Conservation (phyloP, 805 yeast species). For the Candida nanaspora region DNA sequence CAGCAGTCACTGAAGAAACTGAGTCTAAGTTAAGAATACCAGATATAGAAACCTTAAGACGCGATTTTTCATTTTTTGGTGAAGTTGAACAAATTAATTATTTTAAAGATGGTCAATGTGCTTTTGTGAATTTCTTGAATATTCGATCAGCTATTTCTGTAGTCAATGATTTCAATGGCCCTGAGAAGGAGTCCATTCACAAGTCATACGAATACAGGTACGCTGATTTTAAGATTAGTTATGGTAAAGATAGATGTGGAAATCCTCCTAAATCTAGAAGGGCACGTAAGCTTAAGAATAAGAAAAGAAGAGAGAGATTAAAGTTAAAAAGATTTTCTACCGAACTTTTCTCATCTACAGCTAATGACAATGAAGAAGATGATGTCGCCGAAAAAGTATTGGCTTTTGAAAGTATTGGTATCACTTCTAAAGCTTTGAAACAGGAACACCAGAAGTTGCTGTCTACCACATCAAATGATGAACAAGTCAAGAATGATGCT, state of each 20-base stretch:
- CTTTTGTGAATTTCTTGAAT: constrained; percentile 64
- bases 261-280: constrained; percentile 51
- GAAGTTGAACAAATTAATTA: constrained; percentile 71
- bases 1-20: no score
- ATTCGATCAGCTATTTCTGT: constrained; percentile 57
- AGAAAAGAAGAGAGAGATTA: constrained; percentile 19
- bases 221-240: constrained; percentile 48
- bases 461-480: no score
- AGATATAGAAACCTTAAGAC: constrained; percentile 40
- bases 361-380: constrained; percentile 5
- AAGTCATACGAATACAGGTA: constrained; percentile 39
- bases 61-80: constrained; percentile 60
- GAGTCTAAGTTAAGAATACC: constrained; percentile 33
- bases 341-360: no score
- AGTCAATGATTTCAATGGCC: constrained; percentile 48
- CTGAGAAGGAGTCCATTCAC: constrained; percentile 26
- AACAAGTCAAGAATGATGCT: background rate
- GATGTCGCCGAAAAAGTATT: constrained; percentile 4
- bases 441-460: no score
- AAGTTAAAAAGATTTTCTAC: background rate
- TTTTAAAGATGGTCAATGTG: constrained; percentile 63
- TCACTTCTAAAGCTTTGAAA: constrained; percentile 8
- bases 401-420: constrained; percentile 18
- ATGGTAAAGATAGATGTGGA: constrained; percentile 73
- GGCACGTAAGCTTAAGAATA: constrained; percentile 35